Conservation (phyloP, 805 yeast genomes). For the Scheffersomyces spartinae region DNA sequence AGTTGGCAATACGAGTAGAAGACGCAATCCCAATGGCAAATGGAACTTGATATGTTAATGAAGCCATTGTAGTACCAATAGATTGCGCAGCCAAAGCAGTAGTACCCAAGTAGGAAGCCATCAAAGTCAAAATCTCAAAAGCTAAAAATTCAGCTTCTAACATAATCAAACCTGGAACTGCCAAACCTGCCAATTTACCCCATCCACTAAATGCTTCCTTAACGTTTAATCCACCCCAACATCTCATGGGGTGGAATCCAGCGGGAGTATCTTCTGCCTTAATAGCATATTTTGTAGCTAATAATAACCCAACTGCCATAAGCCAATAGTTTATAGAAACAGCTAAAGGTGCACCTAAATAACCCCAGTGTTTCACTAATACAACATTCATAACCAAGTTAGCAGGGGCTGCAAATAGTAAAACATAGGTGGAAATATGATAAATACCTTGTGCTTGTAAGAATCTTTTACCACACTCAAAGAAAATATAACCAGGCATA, state of each 20-base stretch:
- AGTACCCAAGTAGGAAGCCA: slow-evolving; percentile 45
- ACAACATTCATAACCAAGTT: slow-evolving; percentile 35
- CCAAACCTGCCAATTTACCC: slow-evolving; percentile 31
- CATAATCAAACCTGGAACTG: slow-evolving; percentile 47
- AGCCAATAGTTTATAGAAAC: slow-evolving; percentile 46
- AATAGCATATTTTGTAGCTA: slow-evolving; percentile 24
- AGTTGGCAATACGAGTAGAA: slow-evolving; percentile 47
- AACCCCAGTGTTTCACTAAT: slow-evolving; percentile 37
- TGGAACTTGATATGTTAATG: slow-evolving; percentile 43
- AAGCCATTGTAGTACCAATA: slow-evolving; percentile 31
- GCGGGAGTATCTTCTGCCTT: slow-evolving; percentile 29
- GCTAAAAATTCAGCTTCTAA: slow-evolving; percentile 51
- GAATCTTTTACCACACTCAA: slow-evolving; percentile 45
- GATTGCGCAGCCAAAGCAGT: slow-evolving; percentile 43
- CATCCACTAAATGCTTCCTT: slow-evolving; percentile 33
- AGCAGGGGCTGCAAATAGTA: slow-evolving; percentile 42
- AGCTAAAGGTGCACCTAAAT: slow-evolving; percentile 49
- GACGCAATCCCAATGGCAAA: slow-evolving; percentile 49
- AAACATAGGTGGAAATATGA: slow-evolving; percentile 43
- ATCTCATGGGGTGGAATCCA: slow-evolving; percentile 30
- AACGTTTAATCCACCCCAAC: slow-evolving; percentile 41
- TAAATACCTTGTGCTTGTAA: slow-evolving; percentile 50
- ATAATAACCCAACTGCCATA: slow-evolving; percentile 36
- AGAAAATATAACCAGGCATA: slow-evolving; percentile 43
- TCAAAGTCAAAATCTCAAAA: slow-evolving; percentile 43